Conservation (phyloP, 805 yeast genomes). For the Zygoascus ofunaensis region DNA sequence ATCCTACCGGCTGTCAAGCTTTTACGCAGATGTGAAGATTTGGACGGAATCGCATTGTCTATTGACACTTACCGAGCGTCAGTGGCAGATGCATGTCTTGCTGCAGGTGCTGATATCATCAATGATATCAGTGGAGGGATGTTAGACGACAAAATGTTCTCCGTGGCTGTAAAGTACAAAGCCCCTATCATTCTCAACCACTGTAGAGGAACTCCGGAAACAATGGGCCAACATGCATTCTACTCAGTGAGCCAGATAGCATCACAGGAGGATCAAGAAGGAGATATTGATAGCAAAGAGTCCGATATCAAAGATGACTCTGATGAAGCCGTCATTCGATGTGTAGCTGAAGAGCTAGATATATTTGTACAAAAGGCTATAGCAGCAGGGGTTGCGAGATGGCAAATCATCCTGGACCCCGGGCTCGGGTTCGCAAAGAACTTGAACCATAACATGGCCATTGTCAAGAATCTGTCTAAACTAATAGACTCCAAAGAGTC, state of each 20-base stretch:
- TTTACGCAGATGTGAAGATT: constrained; percentile 37
- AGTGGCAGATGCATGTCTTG: constrained; percentile 63
- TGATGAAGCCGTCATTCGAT: constrained; percentile 37
- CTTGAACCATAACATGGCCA: constrained; percentile 54
- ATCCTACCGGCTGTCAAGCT: constrained; percentile 62
- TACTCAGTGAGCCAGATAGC: constrained; percentile 41
- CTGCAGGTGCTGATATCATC: constrained; percentile 80
- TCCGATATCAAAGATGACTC: constrained; percentile 17
- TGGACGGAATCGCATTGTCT: constrained; percentile 48
- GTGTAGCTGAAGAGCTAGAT: constrained; percentile 58
- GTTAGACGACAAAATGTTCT: constrained; percentile 58
- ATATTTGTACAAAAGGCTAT: constrained; percentile 48
- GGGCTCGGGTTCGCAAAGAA: constrained; percentile 95
- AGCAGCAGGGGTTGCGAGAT: constrained; percentile 58
- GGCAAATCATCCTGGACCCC: constrained; percentile 92
- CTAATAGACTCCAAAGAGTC: constrained; percentile 15
- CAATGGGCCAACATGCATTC: constrained; percentile 53
- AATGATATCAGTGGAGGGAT: constrained; percentile 84
- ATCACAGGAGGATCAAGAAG: no score
- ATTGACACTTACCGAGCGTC: constrained; percentile 78
- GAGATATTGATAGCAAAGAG: constrained; percentile 8
- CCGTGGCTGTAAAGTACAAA: constrained; percentile 50
- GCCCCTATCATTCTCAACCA: constrained; percentile 80
- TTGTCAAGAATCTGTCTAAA: constrained; percentile 37
- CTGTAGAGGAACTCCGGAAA: constrained; percentile 69